Base-by-base conservation (phyloP, 306 rosid genomes). In the Glycine latifolia region DNA sequence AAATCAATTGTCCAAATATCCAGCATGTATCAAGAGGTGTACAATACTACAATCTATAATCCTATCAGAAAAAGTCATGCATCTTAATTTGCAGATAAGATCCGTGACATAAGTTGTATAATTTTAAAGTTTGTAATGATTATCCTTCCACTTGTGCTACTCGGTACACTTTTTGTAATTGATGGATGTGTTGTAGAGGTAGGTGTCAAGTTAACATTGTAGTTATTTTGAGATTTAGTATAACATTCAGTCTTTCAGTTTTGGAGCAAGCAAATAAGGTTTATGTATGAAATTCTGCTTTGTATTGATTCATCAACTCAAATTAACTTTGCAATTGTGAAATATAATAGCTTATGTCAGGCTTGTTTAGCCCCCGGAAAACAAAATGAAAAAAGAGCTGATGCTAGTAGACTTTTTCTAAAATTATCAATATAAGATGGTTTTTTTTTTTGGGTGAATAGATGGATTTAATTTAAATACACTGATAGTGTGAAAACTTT, bases 131-230 rank as follows among this genome's bases (percentile, higher is more conserved):
- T 35, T 86, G 43, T 70, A 74, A 37, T 79, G 31, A 80, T 31
- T 61, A 49, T 75, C 78, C 81, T 79, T 77, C 63, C 54, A 78
- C 73, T 65, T 78, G 78, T 78, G 80, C 78, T 80, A 72, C 79
- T 84, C 4, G 3, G 49, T 62, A 61, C 77, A 47, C 69, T 72
- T 65, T 84, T 35, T 77, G 83, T 66, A 83, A 55, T 52, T 63
- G 63, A 47, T 78, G 79, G 17, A 72, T 82, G 72, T 81, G 79
- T 75, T 83, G 84, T 80, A 78, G 87, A 61, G 84, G 71, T 74
- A 61, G 76, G 80, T 73, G 43, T 66, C 77, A 16, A 41, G 33
- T 69, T 48, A 74, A 54, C 52, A 44, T 74, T 67, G 71, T 81
- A 84, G 87, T 72, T 80, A 14, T 37, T 73, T 70, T 82, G 84